A percentile compares a stretch with the other conserved stretches of the same genome.
phyloP scores from a whole-genome alignment of 169 alveolate genomes.

The Plasmodium adleri region DNA sequence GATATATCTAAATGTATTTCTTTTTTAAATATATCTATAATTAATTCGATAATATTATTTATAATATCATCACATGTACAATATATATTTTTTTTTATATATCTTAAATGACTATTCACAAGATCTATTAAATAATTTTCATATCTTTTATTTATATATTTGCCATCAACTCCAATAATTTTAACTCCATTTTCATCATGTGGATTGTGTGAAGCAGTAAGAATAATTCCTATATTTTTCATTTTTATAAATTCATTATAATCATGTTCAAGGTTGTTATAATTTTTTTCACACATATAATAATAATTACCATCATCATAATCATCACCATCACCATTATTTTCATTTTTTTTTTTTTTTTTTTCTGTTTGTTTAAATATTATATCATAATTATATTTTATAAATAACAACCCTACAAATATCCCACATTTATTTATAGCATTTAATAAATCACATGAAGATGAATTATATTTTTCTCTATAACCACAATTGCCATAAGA shows the following conservation, averaged over 20 bases:
- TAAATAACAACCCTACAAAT: constrained; percentile 52
- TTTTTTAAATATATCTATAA: constrained; percentile 27
- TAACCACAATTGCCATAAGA: constrained; percentile 67
- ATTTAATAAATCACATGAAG: constrained; percentile 39
- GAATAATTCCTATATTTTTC: constrained; percentile 77
- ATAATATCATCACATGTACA: constrained; percentile 42
- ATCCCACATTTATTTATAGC: constrained; percentile 70
- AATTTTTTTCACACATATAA: not conserved
- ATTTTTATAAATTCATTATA: not conserved
- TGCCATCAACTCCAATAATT: constrained; percentile 79
- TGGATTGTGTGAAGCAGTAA: constrained; percentile 85
- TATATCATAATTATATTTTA: constrained; percentile 50
- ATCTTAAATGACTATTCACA: constrained; percentile 76
- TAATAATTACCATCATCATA: not conserved
- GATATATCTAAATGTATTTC: constrained; percentile 28
- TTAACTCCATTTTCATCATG: constrained; percentile 83
- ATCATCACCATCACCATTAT: too few relatives aligned
- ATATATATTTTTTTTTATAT: constrained; percentile 24
- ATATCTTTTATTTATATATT: constrained; percentile 76
- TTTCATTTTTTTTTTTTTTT: too few relatives aligned
- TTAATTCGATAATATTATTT: constrained; percentile 22
- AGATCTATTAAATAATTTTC: constrained; percentile 77
- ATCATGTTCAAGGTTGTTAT: not conserved
- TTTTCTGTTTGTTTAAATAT: not conserved
- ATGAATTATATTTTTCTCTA: constrained; percentile 41